Base-by-base conservation (phyloP, 106 monocot genomes). In the Gastrodia elata region DNA sequence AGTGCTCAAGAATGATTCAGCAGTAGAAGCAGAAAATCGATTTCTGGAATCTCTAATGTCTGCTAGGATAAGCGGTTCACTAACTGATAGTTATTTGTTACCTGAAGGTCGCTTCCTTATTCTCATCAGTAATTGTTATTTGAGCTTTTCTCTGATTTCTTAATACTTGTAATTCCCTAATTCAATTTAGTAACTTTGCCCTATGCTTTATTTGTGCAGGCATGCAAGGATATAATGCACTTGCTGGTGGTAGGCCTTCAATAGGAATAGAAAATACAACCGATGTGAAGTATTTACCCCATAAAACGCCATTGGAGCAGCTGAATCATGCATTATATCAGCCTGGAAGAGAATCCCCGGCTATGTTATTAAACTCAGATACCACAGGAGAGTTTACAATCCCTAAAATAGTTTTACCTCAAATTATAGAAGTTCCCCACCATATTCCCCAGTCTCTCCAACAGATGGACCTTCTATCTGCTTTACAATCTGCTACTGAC, bases 1-100 rank as follows among this genome's bases (percentile, higher is more conserved):
- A 43, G 83, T 67, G 38, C 68, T 28, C 55, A 77, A 41, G 70
- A 73, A 76, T 11, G 84, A 55, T 32, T 56, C 40, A 76, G 75
- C 70, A 81, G 74, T 73, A 71, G 87, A 90, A 84, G 81, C 77
- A 24, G 88, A 97, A 72, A 97, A 86, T 68, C 83, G 81, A 16
- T 97, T 86, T 78, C n/a, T 97, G 16, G 92, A 97, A 77, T 92
- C 96, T 20, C 70, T 97, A 36, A 97, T 97, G 89, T 78, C 90
- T 65, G 82, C 77, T 64, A 87, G 70, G 26, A 48, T 80, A 36
- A 74, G 68, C 34, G 79, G 38, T 64, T 68, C 81, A 59, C 41
- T 76, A 27, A 15, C 39, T 24, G 81, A 83, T 4, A 37, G 57
- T 71, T 74, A 78, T 34, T 57, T 81, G 43, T 74, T 80, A 36